Conservation (phyloP, 108 stramenopile genomes). For the Nannochloropsis gaditana region DNA sequence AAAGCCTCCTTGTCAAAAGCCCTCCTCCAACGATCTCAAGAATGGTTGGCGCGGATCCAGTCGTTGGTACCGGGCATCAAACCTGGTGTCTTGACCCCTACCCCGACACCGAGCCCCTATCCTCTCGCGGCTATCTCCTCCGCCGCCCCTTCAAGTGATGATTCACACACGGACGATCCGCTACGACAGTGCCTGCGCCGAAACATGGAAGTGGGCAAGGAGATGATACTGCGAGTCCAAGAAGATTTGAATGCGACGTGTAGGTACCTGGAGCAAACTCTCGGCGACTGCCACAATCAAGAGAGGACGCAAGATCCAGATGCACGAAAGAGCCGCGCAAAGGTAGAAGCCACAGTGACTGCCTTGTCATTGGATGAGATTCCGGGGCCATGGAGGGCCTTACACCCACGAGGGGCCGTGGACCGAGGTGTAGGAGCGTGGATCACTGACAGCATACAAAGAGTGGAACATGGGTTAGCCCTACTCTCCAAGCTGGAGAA, state of each 20-base stretch:
- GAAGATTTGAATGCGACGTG: conserved; percentile 37
- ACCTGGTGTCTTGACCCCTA: too few relatives aligned
- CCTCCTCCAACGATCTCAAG: background rate
- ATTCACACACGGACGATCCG: conserved; percentile 20
- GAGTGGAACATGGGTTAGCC: conserved; percentile 33
- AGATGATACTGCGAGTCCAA: conserved; percentile 34
- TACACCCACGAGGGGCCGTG: conserved; percentile 33
- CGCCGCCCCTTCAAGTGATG: background rate
- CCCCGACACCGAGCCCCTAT: too few relatives aligned
- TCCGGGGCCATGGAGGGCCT: conserved; percentile 44
- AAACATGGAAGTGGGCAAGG: conserved; percentile 36
- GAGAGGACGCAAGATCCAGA: too few relatives aligned
- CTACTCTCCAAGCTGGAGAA: background rate
- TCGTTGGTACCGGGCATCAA: background rate
- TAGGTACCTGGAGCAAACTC: background rate
- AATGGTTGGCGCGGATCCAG: background rate
- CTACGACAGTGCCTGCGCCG: conserved; percentile 42
- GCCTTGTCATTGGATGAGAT: conserved; percentile 28
- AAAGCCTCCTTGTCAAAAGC: background rate
- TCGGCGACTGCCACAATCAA: too few relatives aligned
- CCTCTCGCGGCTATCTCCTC: background rate
- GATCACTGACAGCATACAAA: conserved; percentile 42
- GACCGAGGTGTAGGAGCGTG: conserved; percentile 36
- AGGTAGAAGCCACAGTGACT: background rate
- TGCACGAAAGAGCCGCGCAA: background rate